Percentiles rank a stretch among this genome's conserved stretches.
phyloP scores from a whole-genome alignment of 192 early-diverging fungal genomes.

The Podila horticola region DNA sequence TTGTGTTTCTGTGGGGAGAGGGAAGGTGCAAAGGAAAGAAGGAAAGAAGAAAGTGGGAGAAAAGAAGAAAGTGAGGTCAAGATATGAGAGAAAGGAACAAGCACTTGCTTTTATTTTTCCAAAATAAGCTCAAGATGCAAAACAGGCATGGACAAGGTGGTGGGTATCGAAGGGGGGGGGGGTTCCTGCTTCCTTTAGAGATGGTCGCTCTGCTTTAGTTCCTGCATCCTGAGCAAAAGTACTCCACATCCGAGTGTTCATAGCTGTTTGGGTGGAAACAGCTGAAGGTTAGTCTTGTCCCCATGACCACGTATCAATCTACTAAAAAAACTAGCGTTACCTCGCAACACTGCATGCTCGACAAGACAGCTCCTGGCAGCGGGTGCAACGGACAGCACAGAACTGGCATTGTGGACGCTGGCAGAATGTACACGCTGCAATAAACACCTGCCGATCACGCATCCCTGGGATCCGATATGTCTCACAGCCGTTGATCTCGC shows the following conservation, averaged over 20 bases:
- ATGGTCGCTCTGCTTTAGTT: neutral
- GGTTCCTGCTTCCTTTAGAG: no score
- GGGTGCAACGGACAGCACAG: conserved; percentile 21
- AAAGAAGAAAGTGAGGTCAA: neutral
- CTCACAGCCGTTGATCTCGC: conserved; percentile 45
- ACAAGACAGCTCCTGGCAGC: conserved; percentile 30
- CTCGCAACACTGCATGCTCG: conserved; percentile 32
- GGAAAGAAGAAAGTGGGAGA: neutral
- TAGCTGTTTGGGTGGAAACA: conserved; percentile 13
- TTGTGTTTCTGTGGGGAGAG: neutral
- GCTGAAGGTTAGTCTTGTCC: neutral
- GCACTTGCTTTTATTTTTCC: neutral
- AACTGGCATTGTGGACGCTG: conserved; percentile 43
- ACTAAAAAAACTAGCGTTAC: neutral
- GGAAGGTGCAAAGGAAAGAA: neutral
- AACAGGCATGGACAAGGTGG: neutral
- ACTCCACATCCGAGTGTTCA: conserved; percentile 35
- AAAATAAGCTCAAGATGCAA: neutral
- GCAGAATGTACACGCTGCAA: conserved; percentile 28
- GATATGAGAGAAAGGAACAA: neutral
- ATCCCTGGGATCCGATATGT: conserved; percentile 37
- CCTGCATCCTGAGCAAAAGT: conserved; percentile 23
- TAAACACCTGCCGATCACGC: conserved; percentile 30
- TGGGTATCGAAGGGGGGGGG: neutral
- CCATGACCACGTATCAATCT: neutral